Evolutionary conservation across 2,329 filamentous ascomycete species (phyloP), one percentile per base, ranked within the genome.

Genomic region (Hawksworthiomyces lignivorus): DNA sequence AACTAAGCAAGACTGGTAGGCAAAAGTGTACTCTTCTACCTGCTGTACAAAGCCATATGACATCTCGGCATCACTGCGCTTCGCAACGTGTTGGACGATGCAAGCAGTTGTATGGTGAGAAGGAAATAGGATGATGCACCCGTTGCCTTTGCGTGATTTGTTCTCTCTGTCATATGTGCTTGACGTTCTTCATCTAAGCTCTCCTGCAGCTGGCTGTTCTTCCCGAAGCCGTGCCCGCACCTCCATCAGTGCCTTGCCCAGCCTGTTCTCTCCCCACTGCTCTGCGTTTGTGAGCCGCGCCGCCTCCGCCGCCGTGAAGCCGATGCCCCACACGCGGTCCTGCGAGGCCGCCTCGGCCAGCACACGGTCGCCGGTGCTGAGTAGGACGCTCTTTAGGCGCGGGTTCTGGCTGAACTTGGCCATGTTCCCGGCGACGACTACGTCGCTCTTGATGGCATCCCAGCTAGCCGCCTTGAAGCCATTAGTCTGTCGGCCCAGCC

Each of bases 321-420:
- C 80, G 30, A 85, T 63, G 1, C 80, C 81, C 81, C 80, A 85
- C 39, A 84, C 72, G 8, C 65, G 54, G 62, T 85, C 80, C 45
- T 57, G 63, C 7, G 77, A 74, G 43, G 70, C 70, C 21, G 77
- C 77, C 60, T 82, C 80, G 2, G 82, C 75, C 17, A 85, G 54
- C 56, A 77, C 71, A 30, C 71, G 62, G 3, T 77, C 69, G 0
- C 73, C 75, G 1, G 81, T 84, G 9, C 54, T 64, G 24, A 84
- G 55, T 45, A 86, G 52, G 57, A 63, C 56, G 4, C 12, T 12
- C 2, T 31, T 18, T 5, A 44, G 22, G 2, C 19, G 3, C 15
- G 11, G 9, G 19, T 48, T 46, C 21, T 46, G 38, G 3, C 69
- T 73, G 50, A 83, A 83, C 52, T 84, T 84, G 52, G 70, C 64